Evolutionary conservation across 331 rosid genomes (phyloP).

Genomic region (Malus hybrid): DNA sequence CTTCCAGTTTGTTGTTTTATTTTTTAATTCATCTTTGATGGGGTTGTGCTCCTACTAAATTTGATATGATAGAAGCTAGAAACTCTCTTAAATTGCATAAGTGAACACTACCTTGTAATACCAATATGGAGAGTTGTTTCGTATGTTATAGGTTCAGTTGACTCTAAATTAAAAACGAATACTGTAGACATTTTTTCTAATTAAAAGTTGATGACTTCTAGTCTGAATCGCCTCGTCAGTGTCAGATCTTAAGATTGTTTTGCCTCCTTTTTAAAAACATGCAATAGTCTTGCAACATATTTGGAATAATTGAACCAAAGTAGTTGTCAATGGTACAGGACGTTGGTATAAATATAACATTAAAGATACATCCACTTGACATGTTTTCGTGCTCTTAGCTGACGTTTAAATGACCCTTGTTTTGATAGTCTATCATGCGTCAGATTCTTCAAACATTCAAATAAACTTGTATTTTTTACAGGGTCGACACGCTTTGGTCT

Average conservation of each 20-base stretch:
- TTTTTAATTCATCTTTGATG: neutral
- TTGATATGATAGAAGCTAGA: neutral
- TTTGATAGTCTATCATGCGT: neutral
- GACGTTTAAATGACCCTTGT: neutral
- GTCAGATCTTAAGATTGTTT: neutral
- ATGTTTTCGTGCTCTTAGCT: neutral
- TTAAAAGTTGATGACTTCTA: neutral
- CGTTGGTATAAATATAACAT: neutral
- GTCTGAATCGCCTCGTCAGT: neutral
- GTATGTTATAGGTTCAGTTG: neutral
- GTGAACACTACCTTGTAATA: neutral
- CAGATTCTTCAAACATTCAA: slow-evolving; percentile 2
- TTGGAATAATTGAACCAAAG: neutral
- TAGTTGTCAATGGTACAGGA: neutral
- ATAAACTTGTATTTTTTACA: slow-evolving; percentile 20
- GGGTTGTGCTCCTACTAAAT: neutral
- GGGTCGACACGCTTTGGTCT: slow-evolving; percentile 82
- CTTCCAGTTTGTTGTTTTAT: neutral
- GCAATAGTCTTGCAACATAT: neutral
- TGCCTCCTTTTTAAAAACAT: neutral
- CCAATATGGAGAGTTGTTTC: neutral
- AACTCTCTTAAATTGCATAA: neutral
- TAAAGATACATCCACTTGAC: neutral
- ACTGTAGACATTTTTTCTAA: neutral
- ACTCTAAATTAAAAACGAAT: neutral